A percentile compares a stretch with the other conserved stretches of the same genome.
Evolutionary conservation across 2,329 filamentous ascomycete genomes (phyloP).

Genomic region (Knoxdaviesia proteae): DNA sequence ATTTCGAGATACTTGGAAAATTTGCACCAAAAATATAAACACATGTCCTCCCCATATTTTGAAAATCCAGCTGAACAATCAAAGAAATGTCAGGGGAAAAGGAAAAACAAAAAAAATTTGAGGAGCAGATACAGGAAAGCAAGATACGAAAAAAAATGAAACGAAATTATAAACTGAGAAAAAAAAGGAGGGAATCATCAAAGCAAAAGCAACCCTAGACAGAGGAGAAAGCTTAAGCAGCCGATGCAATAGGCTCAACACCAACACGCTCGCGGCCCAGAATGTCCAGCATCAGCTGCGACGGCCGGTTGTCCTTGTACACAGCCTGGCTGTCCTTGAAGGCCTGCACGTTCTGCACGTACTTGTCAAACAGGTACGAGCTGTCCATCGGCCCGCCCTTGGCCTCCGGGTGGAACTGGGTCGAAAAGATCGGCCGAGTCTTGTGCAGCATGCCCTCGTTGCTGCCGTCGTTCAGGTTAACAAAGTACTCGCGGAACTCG

Average conservation of each 20-base stretch:
- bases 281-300: slow-evolving; percentile 72
- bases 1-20: too few relatives aligned
- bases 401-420: slow-evolving; percentile 96
- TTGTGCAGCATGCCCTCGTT: slow-evolving; percentile 98
- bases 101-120: background rate
- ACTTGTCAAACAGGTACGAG: slow-evolving; percentile 90
- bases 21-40: too few relatives aligned
- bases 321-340: slow-evolving; percentile 71
- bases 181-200: background rate
- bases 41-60: too few relatives aligned
- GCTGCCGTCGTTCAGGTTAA: slow-evolving; percentile 92
- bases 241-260: slow-evolving; percentile 44
- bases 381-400: slow-evolving; percentile 95
- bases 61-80: background rate
- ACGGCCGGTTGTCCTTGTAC: slow-evolving; percentile 73
- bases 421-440: slow-evolving; percentile 89
- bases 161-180: background rate
- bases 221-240: slow-evolving; percentile 15
- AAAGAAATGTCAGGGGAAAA: background rate
- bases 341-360: slow-evolving; percentile 69
- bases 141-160: slow-evolving; percentile 3
- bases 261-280: slow-evolving; percentile 88
- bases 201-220: slow-evolving; percentile 2
- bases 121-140: background rate
- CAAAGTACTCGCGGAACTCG: slow-evolving; percentile 95